Evolutionary conservation across 495 filamentous ascomycete species (phyloP).

Genomic region (Xylona heveae): DNA sequence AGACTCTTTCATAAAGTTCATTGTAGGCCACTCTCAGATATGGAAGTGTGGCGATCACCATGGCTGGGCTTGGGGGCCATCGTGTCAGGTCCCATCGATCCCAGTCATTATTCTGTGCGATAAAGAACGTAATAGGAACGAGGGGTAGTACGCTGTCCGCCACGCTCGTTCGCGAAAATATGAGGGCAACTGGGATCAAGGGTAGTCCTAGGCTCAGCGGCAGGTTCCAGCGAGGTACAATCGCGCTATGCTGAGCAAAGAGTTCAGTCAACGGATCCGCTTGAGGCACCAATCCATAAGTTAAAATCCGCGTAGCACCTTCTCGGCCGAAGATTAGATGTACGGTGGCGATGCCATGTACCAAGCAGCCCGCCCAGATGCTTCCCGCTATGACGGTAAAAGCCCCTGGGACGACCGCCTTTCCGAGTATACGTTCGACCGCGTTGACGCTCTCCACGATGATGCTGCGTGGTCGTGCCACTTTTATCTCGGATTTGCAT

Average conservation of each 20-base stretch:
- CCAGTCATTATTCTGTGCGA: conserved; percentile 20
- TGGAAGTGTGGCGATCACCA: conserved; percentile 47
- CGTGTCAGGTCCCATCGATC: conserved; percentile 22
- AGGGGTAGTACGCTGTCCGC: conserved; percentile 38
- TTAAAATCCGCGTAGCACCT: conserved; percentile 27
- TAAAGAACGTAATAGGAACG: conserved; percentile 40
- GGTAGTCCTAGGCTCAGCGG: conserved; percentile 30
- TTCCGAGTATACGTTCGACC: conserved; percentile 30
- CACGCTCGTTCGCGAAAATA: conserved; percentile 34
- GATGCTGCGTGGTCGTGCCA: conserved; percentile 49
- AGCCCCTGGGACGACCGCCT: conserved; percentile 31
- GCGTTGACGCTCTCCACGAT: conserved; percentile 36
- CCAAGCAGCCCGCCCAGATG: conserved; percentile 26
- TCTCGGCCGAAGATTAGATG: conserved; percentile 39
- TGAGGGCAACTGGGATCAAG: conserved; percentile 36
- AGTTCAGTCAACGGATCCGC: conserved; percentile 19
- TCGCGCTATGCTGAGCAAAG: conserved; percentile 10
- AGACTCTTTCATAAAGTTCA: conserved; percentile 39
- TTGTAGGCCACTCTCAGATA: conserved; percentile 46
- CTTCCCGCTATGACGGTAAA: conserved; percentile 9
- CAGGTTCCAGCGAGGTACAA: conserved; percentile 11
- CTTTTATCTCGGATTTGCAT: conserved; percentile 60
- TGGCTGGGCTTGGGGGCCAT: conserved; percentile 60
- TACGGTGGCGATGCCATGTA: conserved; percentile 36
- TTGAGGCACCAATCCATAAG: conserved; percentile 15